Conservation (phyloP, 208 protist genomes). For the Phytomonas francai region DNA sequence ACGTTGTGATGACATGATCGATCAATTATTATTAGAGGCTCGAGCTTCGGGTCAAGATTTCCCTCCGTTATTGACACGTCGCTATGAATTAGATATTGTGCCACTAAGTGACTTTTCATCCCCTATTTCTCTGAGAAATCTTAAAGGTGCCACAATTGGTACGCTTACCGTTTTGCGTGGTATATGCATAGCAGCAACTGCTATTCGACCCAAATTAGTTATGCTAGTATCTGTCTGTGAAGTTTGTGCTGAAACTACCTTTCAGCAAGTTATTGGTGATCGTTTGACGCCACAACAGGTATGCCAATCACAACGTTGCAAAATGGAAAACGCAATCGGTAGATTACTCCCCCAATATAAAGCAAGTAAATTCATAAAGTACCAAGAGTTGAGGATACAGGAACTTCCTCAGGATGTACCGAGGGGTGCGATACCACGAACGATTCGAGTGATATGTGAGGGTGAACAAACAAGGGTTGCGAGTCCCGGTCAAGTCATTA, state of each 20-base stretch:
- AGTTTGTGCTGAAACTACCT: slow-evolving; percentile 82
- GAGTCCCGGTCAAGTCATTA: slow-evolving; percentile 71
- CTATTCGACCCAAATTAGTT: slow-evolving; percentile 71
- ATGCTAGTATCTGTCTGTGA: slow-evolving; percentile 87
- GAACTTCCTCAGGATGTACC: slow-evolving; percentile 86
- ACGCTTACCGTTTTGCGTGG: slow-evolving; percentile 75
- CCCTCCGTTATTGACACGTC: slow-evolving; percentile 48
- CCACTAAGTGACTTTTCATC: slow-evolving; percentile 32
- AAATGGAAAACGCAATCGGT: slow-evolving; percentile 70
- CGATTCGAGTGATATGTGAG: slow-evolving; percentile 79
- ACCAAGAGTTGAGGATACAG: slow-evolving; percentile 84
- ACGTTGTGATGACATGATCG: slow-evolving; percentile 49
- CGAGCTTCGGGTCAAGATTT: slow-evolving; percentile 49
- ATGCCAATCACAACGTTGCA: slow-evolving; percentile 86
- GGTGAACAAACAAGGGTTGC: slow-evolving; percentile 77
- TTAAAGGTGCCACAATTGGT: slow-evolving; percentile 69
- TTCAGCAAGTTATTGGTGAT: slow-evolving; percentile 86
- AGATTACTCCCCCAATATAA: slow-evolving; percentile 80
- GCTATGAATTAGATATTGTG: slow-evolving; percentile 68
- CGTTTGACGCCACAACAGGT: slow-evolving; percentile 70
- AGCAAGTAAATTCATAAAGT: slow-evolving; percentile 80
- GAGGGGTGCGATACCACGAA: slow-evolving; percentile 77
- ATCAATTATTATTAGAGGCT: slow-evolving; percentile 62
- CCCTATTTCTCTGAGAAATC: slow-evolving; percentile 53
- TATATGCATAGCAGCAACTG: slow-evolving; percentile 84